Percentiles rank a stretch among this genome's conserved stretches.
Conservation (phyloP, 2,329 filamentous ascomycete species). For the Phaeosphaeria sp. region DNA sequence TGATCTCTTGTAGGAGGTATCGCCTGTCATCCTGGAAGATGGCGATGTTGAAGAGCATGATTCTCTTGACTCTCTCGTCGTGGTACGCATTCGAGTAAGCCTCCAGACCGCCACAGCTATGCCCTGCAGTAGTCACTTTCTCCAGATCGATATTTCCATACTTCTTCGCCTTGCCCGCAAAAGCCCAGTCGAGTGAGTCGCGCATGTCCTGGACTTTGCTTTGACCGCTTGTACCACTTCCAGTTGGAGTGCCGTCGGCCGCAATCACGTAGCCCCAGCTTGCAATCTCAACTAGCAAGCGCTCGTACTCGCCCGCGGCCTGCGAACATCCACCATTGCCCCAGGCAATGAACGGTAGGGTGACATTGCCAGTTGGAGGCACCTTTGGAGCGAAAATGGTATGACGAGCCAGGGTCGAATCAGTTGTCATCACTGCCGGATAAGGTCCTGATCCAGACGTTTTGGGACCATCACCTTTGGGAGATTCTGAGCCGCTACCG, state of each 20-base stretch:
- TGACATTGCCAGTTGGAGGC: constrained; percentile 18
- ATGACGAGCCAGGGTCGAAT: constrained; percentile 20
- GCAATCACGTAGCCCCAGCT: constrained; percentile 26
- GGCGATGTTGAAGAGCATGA: constrained; percentile 29
- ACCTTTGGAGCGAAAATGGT: constrained; percentile 24
- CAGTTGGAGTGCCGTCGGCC: constrained; percentile 22
- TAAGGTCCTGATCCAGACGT: constrained; percentile 28
- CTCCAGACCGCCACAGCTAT: constrained; percentile 26
- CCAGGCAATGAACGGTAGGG: constrained; percentile 28
- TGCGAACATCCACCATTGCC: constrained; percentile 25
- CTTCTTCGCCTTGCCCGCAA: constrained; percentile 22
- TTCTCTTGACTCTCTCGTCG: constrained; percentile 23
- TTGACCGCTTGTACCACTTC: constrained; percentile 7
- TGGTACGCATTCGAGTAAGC: constrained; percentile 25
- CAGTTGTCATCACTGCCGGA: constrained; percentile 23
- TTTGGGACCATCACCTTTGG: constrained; percentile 15
- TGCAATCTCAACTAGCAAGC: constrained; percentile 26
- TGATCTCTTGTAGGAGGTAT: constrained; percentile 27
- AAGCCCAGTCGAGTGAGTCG: constrained; percentile 24
- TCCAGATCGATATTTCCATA: constrained; percentile 26
- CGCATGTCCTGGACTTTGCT: constrained; percentile 31
- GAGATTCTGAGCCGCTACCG: constrained; percentile 13
- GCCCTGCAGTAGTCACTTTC: constrained; percentile 25
- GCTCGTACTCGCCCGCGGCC: constrained; percentile 18
- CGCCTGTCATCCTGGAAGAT: constrained; percentile 25